phyloP scores from a whole-genome alignment of 164 flowering plant genomes.

The Magnolia kwangsiensis region DNA sequence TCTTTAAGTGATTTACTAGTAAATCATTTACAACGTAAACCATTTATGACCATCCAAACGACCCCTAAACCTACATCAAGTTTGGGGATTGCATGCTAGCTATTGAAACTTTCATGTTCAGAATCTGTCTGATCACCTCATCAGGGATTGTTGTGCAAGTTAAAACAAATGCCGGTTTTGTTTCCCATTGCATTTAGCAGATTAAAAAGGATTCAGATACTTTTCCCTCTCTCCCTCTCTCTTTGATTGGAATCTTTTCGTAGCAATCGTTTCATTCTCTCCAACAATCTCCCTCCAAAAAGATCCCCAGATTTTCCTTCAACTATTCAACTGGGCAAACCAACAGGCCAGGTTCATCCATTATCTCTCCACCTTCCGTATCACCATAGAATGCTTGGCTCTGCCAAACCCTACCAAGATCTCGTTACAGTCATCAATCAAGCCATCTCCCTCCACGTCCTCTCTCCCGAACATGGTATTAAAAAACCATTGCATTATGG shows the following conservation, averaged over 20 bases:
- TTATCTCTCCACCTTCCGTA: conserved; percentile 46
- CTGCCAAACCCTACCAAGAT: conserved; percentile 57
- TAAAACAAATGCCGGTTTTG: background rate
- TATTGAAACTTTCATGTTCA: background rate
- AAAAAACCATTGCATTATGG: too few relatives aligned
- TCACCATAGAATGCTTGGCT: conserved; percentile 76
- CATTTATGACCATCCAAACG: too few relatives aligned
- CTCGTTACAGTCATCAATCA: conserved; percentile 75
- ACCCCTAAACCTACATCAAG: background rate
- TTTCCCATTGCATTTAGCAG: background rate
- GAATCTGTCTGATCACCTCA: background rate
- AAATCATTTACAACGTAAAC: too few relatives aligned
- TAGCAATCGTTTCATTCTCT: conserved; percentile 20
- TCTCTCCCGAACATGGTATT: conserved; percentile 40
- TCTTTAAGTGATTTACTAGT: too few relatives aligned
- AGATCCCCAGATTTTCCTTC: conserved; percentile 69
- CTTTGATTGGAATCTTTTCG: background rate
- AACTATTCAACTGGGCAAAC: conserved; percentile 78
- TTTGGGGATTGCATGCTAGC: background rate
- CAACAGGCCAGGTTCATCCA: conserved; percentile 78
- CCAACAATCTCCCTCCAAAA: conserved; percentile 34
- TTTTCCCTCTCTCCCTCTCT: background rate
- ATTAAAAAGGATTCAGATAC: background rate
- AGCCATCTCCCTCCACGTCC: conserved; percentile 50
- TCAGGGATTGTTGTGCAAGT: background rate